These are phyloP conservation scores for Thraustochytrium striatum DNA, from an alignment of 352 stramenopile species.

Conservation along the genomic window DNA sequence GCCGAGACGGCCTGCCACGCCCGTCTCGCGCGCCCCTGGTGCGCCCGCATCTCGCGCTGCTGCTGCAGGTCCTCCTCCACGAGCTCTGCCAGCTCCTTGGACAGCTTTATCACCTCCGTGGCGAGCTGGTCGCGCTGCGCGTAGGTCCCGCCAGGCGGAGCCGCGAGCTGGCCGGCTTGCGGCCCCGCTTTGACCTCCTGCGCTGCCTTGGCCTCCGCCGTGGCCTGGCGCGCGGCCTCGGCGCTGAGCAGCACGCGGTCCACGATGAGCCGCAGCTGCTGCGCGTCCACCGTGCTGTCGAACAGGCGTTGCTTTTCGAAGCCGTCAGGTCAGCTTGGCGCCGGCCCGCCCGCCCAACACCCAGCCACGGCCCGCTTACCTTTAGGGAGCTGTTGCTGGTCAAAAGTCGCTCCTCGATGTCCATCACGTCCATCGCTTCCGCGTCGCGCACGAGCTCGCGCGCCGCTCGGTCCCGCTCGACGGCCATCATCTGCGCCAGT, in stretches of 20 bases:
- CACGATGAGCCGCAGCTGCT: neutral
- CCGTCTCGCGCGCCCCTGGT: neutral
- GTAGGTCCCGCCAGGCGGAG: too few relatives aligned
- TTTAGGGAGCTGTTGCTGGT: neutral
- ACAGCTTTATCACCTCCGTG: neutral
- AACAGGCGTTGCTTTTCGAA: neutral
- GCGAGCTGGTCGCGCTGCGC: neutral
- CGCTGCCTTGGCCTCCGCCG: neutral
- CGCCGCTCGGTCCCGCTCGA: neutral
- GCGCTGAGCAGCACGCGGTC: neutral
- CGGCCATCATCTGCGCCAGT: too few relatives aligned
- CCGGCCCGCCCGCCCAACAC: neutral
- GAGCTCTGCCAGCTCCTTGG: neutral
- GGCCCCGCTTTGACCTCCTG: neutral
- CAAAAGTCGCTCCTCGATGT: neutral
- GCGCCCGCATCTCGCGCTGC: neutral
- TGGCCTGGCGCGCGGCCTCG: neutral
- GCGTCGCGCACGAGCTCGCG: neutral
- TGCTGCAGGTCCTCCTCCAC: neutral
- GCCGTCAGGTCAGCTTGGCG: neutral
- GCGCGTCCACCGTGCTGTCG: neutral
- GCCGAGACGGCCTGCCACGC: neutral
- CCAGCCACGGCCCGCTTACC: neutral
- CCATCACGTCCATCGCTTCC: neutral
- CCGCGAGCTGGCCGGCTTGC: neutral